Conservation (phyloP, 2,329 filamentous ascomycete species). For the Ophiostoma novo-ulmi region DNA sequence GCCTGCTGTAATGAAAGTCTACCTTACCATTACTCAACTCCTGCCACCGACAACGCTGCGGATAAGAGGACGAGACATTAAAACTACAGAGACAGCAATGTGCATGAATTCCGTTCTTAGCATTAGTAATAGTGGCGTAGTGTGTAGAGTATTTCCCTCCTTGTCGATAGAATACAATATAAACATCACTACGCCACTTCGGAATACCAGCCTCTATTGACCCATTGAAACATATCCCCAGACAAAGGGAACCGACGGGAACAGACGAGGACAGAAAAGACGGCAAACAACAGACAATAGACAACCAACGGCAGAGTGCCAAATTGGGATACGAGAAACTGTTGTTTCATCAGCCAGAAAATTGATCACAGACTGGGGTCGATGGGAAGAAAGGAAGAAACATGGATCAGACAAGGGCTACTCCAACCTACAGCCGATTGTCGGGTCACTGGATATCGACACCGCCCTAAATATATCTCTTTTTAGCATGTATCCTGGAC, state of each 20-base stretch:
- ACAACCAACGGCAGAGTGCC: constrained; percentile 26
- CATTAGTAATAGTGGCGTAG: constrained; percentile 1
- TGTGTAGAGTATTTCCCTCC: neutral
- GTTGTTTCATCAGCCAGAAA: constrained; percentile 35
- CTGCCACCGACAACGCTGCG: neutral
- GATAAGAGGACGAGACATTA: neutral
- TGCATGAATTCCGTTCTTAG: neutral
- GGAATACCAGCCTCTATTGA: neutral
- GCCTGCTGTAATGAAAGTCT: neutral
- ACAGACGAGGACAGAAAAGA: no score
- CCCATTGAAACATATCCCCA: neutral
- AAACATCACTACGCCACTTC: neutral
- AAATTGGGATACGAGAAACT: constrained; percentile 45
- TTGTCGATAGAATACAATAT: neutral
- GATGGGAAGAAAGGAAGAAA: neutral
- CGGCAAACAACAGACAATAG: no score
- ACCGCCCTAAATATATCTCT: no score
- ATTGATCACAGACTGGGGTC: neutral
- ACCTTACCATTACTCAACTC: neutral
- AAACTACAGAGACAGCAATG: neutral
- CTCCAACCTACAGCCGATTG: neutral
- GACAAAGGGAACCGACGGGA: neutral
- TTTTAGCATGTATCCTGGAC: no score
- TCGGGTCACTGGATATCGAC: neutral
- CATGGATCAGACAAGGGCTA: no score